Conservation (phyloP, 768 basidiomycete species). For the Suillus placidus region DNA sequence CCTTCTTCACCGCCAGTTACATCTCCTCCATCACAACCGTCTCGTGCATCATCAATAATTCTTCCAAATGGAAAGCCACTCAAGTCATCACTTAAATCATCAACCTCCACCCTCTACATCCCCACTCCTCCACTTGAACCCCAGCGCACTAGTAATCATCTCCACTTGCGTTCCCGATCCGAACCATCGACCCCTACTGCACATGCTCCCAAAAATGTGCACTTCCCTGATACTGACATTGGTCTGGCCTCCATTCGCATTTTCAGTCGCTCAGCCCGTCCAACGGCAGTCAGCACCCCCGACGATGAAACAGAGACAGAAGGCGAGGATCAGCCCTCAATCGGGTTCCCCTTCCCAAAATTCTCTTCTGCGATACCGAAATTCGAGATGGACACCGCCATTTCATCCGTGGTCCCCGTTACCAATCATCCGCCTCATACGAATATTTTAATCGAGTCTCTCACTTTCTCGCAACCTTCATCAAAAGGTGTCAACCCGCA, state of each 20-base stretch:
- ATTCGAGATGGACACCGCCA: slow-evolving; percentile 27
- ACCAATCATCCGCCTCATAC: slow-evolving; percentile 13
- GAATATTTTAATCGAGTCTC: slow-evolving; percentile 42
- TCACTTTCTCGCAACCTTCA: slow-evolving; percentile 29
- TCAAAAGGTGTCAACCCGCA: slow-evolving; percentile 21
- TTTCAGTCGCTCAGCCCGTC: slow-evolving; percentile 70
- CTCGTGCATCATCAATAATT: slow-evolving; percentile 46
- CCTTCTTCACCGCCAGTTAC: slow-evolving; percentile 10
- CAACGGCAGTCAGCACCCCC: slow-evolving; percentile 50
- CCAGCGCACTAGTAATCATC: slow-evolving; percentile 6
- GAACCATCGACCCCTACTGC: slow-evolving; percentile 61
- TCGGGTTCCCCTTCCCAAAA: slow-evolving; percentile 30
- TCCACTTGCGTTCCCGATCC: slow-evolving; percentile 45
- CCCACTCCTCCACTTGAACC: not conserved
- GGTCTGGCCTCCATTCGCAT: slow-evolving; percentile 63
- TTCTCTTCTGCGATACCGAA: slow-evolving; percentile 14
- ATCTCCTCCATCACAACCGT: slow-evolving; percentile 19
- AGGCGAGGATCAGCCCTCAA: slow-evolving; percentile 21
- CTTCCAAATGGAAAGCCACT: slow-evolving; percentile 83
- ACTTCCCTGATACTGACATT: slow-evolving; percentile 75
- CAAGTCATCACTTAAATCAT: slow-evolving; percentile 79
- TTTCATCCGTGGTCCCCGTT: slow-evolving; percentile 18
- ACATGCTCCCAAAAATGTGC: slow-evolving; percentile 74
- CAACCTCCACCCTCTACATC: slow-evolving; percentile 23
- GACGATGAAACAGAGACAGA: slow-evolving; percentile 52